A percentile compares a stretch with the other conserved stretches of the same genome.
These are phyloP conservation scores for Talinum fruticosum DNA, from an alignment of 148 eudicot species.

Conservation along the genomic window DNA sequence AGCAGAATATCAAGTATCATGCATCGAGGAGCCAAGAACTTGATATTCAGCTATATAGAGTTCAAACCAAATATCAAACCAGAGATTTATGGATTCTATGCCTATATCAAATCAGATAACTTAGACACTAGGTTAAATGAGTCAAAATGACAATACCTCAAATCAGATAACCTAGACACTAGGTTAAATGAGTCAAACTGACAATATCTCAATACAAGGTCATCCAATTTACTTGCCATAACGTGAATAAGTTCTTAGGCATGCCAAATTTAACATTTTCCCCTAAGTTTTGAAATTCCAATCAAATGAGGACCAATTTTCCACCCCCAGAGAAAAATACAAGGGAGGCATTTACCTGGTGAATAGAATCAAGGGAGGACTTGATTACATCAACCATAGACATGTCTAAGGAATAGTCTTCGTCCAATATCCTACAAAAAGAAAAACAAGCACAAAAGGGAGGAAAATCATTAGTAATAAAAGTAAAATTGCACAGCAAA, in stretches of 20 bases:
- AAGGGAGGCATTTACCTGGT: slow-evolving; percentile 20
- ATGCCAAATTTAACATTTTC: neutral
- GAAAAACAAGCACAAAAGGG: neutral
- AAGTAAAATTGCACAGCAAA: neutral
- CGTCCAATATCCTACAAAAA: neutral
- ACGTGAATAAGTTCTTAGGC: neutral
- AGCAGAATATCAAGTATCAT: neutral
- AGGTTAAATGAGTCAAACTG: neutral
- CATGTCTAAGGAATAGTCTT: slow-evolving; percentile 8
- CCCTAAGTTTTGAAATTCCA: neutral
- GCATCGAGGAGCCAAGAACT: neutral
- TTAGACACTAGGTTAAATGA: neutral
- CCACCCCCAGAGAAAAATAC: neutral
- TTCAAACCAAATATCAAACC: neutral
- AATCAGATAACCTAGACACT: neutral
- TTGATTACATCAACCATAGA: slow-evolving; percentile 30
- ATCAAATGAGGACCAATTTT: neutral
- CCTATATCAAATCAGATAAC: neutral
- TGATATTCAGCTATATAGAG: neutral
- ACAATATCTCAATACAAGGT: no score
- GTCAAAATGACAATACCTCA: neutral
- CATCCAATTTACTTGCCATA: no score
- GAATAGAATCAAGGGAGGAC: slow-evolving; percentile 30
- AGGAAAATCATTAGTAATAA: neutral
- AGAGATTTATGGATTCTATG: neutral